These are phyloP conservation scores for Moricandia moricandioides DNA, from an alignment of 345 rosid species.

Conservation along the genomic window DNA sequence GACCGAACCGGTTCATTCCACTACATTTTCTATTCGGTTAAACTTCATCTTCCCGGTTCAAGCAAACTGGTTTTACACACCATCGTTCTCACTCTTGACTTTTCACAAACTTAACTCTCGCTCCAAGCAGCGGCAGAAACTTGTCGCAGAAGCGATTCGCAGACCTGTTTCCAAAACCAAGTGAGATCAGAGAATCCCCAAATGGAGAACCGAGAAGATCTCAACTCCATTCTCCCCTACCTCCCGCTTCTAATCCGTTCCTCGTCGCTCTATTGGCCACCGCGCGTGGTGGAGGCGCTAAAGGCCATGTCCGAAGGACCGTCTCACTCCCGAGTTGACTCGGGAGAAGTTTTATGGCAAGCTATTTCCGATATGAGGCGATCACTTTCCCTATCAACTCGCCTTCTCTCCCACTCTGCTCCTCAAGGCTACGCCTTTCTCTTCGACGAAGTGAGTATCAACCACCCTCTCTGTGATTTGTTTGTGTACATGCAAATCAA, in stretches of 20 bases:
- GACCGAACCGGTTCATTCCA: background rate
- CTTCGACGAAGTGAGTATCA: constrained; percentile 49
- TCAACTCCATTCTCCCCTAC: constrained; percentile 51
- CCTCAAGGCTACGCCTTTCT: constrained; percentile 54
- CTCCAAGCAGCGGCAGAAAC: constrained; percentile 13
- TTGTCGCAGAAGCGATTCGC: constrained; percentile 13
- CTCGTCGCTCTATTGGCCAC: constrained; percentile 61
- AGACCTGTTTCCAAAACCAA: constrained; percentile 8
- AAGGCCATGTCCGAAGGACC: constrained; percentile 66
- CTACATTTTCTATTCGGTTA: background rate
- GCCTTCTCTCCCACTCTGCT: constrained; percentile 47
- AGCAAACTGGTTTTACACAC: background rate
- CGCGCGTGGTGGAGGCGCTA: constrained; percentile 57
- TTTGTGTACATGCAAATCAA: background rate
- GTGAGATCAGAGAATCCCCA: background rate
- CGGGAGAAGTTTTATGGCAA: constrained; percentile 57
- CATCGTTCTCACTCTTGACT: constrained; percentile 3
- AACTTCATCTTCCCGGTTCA: background rate
- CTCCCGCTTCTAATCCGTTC: constrained; percentile 55
- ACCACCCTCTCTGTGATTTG: background rate
- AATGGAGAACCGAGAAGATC: constrained; percentile 60
- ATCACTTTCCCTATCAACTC: constrained; percentile 45
- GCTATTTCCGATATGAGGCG: constrained; percentile 48
- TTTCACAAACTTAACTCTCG: background rate
- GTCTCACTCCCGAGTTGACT: constrained; percentile 51